Base-by-base conservation (phyloP, 2,329 filamentous ascomycete species). In the Ophiostoma perfectum region DNA sequence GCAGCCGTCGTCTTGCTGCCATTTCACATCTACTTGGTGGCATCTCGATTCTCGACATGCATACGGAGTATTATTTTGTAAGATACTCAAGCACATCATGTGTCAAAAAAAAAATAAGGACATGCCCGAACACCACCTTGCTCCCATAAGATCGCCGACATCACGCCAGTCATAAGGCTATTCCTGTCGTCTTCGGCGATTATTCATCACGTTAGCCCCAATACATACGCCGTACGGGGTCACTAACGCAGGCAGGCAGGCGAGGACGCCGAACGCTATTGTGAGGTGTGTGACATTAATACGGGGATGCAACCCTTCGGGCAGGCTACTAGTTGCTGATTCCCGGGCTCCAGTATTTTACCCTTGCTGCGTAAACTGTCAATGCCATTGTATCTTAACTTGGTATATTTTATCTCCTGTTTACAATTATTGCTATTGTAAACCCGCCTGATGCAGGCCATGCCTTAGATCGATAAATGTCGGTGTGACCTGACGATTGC, bases 191-290 rank as follows among this genome's bases (percentile, higher is more conserved):
- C n/a, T 14, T 55, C 49, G 55, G 18, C 55, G 55, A 58, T 58
- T 38, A 36, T 58, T 58, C 55, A 18, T 36, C 49, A 55, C 55
- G 11, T 38, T 58, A 58, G 55, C 18, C 55, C 27, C 52, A 58
- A 58, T 12, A 5, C 2, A 58, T 38, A 58, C 55, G 55, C 55
- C 27, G 55, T 38, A 38, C 27, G 55, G 55, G 27, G 55, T 58
- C 55, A 38, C 55, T 58, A 58, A 58, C 55, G 55, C 55, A 58
- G n/a, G 55, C 14, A 11, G 18, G 4, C 55, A 38, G 27, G 55
- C 55, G 55, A 58, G 55, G 55, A 58, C 55, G 55, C 9, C 55
- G 55, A 58, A n/a, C 49, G 27, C 49, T 18, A 55, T 38, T 36
- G 27, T 58, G 11, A 38, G 18, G 14, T 58, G 18, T 38, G 27